These are phyloP conservation scores for Hypoxylon rickii DNA, from an alignment of 495 filamentous ascomycete genomes.

Conservation along the genomic window DNA sequence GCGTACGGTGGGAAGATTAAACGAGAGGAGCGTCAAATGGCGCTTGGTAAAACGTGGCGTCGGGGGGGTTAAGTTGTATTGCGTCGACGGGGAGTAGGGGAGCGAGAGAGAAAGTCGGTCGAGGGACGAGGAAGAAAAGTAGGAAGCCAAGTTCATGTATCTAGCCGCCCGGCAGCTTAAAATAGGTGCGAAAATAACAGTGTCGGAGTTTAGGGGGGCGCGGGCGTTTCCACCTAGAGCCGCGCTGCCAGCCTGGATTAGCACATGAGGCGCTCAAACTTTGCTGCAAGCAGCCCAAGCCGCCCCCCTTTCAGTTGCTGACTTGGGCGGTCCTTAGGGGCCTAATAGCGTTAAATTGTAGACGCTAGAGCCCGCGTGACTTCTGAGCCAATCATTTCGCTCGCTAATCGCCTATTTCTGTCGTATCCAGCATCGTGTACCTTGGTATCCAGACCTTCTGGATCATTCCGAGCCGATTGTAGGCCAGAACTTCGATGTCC, in stretches of 20 bases:
- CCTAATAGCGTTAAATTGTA: too few species aligned
- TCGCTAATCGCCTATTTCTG: neutral
- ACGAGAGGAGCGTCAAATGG: slow-evolving; percentile 15
- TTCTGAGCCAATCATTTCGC: slow-evolving; percentile 20
- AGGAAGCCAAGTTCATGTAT: slow-evolving; percentile 3
- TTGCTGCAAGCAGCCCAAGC: neutral
- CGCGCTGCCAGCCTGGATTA: slow-evolving; percentile 12
- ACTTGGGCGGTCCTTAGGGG: too few species aligned
- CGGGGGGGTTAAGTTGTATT: neutral
- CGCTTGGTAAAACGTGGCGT: slow-evolving; percentile 29
- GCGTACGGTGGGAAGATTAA: neutral
- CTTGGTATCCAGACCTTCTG: slow-evolving; percentile 14
- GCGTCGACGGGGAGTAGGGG: neutral
- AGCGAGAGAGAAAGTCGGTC: neutral
- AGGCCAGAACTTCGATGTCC: too few species aligned
- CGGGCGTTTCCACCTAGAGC: slow-evolving; percentile 12
- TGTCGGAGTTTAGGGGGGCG: slow-evolving; percentile 6
- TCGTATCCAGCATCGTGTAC: neutral
- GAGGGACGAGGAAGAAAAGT: neutral
- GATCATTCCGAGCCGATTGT: slow-evolving; percentile 11
- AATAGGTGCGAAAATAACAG: slow-evolving; percentile 16
- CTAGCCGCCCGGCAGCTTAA: slow-evolving; percentile 34
- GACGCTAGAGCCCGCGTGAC: neutral
- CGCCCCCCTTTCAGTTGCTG: too few species aligned
- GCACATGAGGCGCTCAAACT: neutral